Evolutionary conservation across 768 basidiomycete genomes (phyloP), one percentile per base, ranked within the genome.

Genomic region (Boletus coccyginus): DNA sequence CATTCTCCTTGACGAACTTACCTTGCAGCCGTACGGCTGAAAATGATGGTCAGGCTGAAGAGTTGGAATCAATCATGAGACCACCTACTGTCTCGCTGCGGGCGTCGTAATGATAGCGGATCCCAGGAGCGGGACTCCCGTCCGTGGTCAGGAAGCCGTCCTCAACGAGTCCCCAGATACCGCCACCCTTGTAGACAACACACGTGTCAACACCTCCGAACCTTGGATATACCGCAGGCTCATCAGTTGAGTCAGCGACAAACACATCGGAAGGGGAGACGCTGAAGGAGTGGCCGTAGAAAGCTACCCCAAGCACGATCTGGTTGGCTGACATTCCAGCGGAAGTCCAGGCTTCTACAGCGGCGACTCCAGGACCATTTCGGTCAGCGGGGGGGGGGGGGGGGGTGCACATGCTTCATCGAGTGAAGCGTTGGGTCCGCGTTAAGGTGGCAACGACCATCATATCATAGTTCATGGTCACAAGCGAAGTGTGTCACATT

Each of bases 221-320:
- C 5, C 68, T 47, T 3, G 85, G 81, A 68, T 79, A 86, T n/a
- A 74, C 42, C 10, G 69, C 70, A 5, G 85, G 67, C 11, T 61
- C 67, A 17, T 67, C 74, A 10, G 61, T 52, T 9, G 77, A 72
- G 35, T 60, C 65, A 36, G 67, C 55, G 9, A 65, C 58, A 56
- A 78, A 62, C 0, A 81, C 81, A 29, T 70, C 62, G 17, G 54
- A 60, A 3, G 67, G 43, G n/a, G 79, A 69, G 43, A 80, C 76
- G 17, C 53, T 51, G 75, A 79, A 93, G 9, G 89, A 84, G 71
- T 90, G 90, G 0, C 91, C 91, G 72, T 90, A 94, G 10, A 86
- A 74, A 16, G 91, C 84, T 2, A 94, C 84, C 51, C 92, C 92
- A 4, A 96, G n/a, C n/a, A n/a, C n/a, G n/a, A n/a, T n/a, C n/a